Evolutionary conservation across 2,329 filamentous ascomycete genomes (phyloP), one percentile per base, ranked within the genome.

Genomic region (Microsporum canis): DNA sequence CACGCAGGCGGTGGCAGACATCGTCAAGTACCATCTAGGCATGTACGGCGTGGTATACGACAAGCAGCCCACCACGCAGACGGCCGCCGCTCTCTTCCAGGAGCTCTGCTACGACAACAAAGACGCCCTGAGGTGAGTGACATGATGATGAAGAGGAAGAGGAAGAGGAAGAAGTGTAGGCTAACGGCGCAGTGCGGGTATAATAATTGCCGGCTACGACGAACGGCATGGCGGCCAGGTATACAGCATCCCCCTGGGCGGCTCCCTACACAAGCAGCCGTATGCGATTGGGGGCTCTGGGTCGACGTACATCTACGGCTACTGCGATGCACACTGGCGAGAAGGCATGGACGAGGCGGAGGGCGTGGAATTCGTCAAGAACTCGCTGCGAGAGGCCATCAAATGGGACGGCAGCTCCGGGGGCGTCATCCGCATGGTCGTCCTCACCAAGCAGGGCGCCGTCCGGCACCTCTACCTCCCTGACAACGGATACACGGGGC

Each of bases 361-460:
- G 64, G 94, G 94, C 0, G 86, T 99, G 66, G 77, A 86, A 45
- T 99, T 99, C 71, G 94, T 99, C 73, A 96, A 96, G 79, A 88
- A 86, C 56, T 87, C 94, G 36, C 79, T 99, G 72, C 80, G 84
- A 71, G 92, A 99, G 81, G 94, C 94, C 14, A 97, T 99, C 82
- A 96, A 96, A 79, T 99, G 94, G 94, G 94, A 99, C 73, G 94
- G 94, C 66, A 96, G 91, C 80, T 97, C 94, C 2, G 94, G 94
- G 67, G 94, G 94, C 78, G 94, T 99, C 63, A 99, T 99, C 71
- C 86, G 94, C 68, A 90, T 99, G 89, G 92, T 97, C 64, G 94
- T 99, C 63, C 78, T 99, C 76, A 99, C 92, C 65, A 86, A 85
- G 70, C 85, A 88, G 72, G 94, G 94, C 39, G 91, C 92, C 5